phyloP scores from a whole-genome alignment of 352 stramenopile species.

The Phytophthora tubulina region DNA sequence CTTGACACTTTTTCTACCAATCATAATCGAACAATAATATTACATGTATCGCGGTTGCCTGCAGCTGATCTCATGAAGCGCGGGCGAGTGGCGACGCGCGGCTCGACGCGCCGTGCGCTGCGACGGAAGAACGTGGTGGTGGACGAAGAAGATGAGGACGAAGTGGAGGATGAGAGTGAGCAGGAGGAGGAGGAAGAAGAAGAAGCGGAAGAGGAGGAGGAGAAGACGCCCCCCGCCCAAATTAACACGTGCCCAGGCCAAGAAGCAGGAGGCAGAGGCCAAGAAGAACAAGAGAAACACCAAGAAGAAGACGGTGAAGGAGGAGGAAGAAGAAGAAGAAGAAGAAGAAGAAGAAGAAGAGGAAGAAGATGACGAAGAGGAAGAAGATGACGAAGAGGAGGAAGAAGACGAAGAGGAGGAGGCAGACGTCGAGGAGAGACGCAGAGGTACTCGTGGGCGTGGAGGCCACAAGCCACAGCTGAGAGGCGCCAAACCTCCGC shows the following conservation, averaged over 20 bases:
- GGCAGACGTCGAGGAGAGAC: constrained; percentile 40
- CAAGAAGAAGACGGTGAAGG: constrained; percentile 44
- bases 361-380: constrained; percentile 52
- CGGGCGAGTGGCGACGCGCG: constrained; percentile 52
- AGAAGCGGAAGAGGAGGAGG: constrained; percentile 42
- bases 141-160: constrained; percentile 66
- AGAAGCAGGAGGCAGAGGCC: constrained; percentile 47
- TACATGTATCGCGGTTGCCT: neutral
- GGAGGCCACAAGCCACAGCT: constrained; percentile 31
- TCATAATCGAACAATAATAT: neutral
- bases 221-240: constrained; percentile 46
- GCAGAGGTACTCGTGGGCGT: constrained; percentile 20
- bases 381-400: constrained; percentile 58
- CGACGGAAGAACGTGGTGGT: constrained; percentile 82
- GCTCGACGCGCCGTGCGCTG: constrained; percentile 59
- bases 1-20: neutral
- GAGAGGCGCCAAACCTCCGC: constrained; percentile 34
- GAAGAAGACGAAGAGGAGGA: constrained; percentile 58
- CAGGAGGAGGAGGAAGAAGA: constrained; percentile 48
- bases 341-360: constrained; percentile 57
- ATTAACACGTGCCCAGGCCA: constrained; percentile 46
- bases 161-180: constrained; percentile 32
- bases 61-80: constrained; percentile 56
- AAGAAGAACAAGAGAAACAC: constrained; percentile 48
- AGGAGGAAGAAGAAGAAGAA: constrained; percentile 43